Evolutionary conservation across 2,329 filamentous ascomycete genomes (phyloP).

Genomic region (Pestalotiopsis fici): DNA sequence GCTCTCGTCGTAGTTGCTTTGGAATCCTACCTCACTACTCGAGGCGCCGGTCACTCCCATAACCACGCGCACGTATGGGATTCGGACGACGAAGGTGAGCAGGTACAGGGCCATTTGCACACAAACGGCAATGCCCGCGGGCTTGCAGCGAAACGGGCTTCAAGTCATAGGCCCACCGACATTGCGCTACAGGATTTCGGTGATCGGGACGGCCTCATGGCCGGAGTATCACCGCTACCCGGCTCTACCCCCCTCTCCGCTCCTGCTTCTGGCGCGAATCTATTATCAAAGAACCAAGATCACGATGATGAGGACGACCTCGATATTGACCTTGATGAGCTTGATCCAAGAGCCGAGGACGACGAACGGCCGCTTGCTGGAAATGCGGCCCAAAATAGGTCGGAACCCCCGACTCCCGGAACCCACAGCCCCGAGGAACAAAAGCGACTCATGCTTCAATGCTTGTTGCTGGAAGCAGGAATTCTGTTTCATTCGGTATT

Average conservation of each 20-base stretch:
- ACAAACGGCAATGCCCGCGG: conserved; percentile 28
- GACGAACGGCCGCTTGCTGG: conserved; percentile 28
- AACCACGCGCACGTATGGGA: conserved; percentile 46
- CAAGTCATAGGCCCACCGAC: conserved; percentile 43
- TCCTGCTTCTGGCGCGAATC: conserved; percentile 16
- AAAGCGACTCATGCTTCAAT: conserved; percentile 72
- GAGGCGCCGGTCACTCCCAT: conserved; percentile 63
- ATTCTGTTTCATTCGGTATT: conserved; percentile 86
- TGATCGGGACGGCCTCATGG: conserved; percentile 55
- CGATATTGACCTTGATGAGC: conserved; percentile 62
- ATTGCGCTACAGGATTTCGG: conserved; percentile 55
- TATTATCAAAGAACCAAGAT: conserved; percentile 12
- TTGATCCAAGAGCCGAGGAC: conserved; percentile 43
- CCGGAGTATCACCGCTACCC: conserved; percentile 59
- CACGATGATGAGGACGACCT: conserved; percentile 51
- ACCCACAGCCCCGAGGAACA: conserved; percentile 54
- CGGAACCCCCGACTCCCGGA: conserved; percentile 27
- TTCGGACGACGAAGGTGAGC: conserved; percentile 37
- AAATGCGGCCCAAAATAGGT: conserved; percentile 15
- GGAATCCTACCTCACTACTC: conserved; percentile 84
- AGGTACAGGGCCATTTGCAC: conserved; percentile 22
- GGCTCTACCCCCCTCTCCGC: conserved; percentile 47
- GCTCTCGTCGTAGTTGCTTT: conserved; percentile 82
- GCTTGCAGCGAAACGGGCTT: conserved; percentile 37
- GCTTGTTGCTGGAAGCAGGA: conserved; percentile 77